Base-by-base conservation (phyloP, 1,284 basidiomycete genomes). In the Agaricales sp. region DNA sequence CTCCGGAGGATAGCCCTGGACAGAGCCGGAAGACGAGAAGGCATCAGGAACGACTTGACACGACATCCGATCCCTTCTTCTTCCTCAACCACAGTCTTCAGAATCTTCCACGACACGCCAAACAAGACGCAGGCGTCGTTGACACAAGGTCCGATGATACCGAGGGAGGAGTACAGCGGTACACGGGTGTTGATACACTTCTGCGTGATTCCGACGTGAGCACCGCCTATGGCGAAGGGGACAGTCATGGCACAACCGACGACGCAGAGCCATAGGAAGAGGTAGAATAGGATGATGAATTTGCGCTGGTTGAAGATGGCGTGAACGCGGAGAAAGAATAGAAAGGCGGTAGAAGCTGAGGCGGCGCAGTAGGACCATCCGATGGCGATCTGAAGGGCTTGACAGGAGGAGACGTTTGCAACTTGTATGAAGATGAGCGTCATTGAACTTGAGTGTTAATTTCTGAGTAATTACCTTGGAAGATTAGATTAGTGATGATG, bases 321-420 rank as follows among this genome's bases (percentile, higher is more conserved):
- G 30, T 61, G 57, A 22, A 63, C 55, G 12, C 65, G 63, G 50
- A 58, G 57, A 54, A 61, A 59, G 47, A 67, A 65, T 43, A 66
- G 63, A 47, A 61, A 57, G 1, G 61, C 58, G 0, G 61, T 58
- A 2, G 55, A 51, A 39, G 56, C 52, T 4, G 56, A 54, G 38
- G 57, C 50, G 16, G 61, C 24, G 14, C 26, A 30, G 6, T 30
- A 30, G 14, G 26, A 30, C n/a, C n/a, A n/a, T n/a, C n/a, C n/a
- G n/a, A n/a, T n/a, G n/a, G n/a, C n/a, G n/a, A n/a, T n/a, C n/a
- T n/a, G n/a, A n/a, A n/a, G n/a, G n/a, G n/a, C n/a, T n/a, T n/a
- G 26, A 30, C 26, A 30, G 26, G n/a, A n/a, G 26, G 6, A 30
- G 26, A 30, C 26, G 26, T 30, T 30, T 30, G 26, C 26, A 14